phyloP scores from a whole-genome alignment of 2,329 filamentous ascomycete genomes.

The Phoma herbarum region DNA sequence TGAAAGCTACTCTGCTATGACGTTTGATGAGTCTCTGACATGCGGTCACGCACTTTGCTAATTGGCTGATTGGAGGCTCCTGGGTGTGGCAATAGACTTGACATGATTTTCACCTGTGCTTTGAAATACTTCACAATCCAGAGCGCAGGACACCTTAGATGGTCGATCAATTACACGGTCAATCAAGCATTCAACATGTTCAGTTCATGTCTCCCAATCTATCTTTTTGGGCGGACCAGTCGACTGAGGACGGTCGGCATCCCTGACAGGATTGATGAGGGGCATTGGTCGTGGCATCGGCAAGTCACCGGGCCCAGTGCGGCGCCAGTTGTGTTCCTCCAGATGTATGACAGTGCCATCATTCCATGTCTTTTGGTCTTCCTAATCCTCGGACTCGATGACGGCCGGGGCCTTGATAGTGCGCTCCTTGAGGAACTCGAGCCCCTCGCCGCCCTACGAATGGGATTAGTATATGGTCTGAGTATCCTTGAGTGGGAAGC shows the following conservation, averaged over 20 bases:
- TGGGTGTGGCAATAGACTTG: too few species aligned
- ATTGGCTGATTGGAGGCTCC: too few species aligned
- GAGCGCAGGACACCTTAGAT: background rate
- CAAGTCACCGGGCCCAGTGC: constrained; percentile 13
- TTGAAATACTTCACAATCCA: background rate
- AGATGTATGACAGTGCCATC: constrained; percentile 7
- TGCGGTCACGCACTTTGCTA: too few species aligned
- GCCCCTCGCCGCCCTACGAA: constrained; percentile 67
- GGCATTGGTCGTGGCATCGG: constrained; percentile 10
- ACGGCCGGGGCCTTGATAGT: constrained; percentile 71
- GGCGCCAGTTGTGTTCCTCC: constrained; percentile 15
- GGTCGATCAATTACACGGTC: background rate
- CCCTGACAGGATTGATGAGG: constrained; percentile 11
- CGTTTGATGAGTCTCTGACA: too few species aligned
- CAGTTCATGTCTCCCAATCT: background rate
- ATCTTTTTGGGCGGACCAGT: constrained; percentile 12
- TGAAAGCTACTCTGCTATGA: too few species aligned
- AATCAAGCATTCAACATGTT: background rate
- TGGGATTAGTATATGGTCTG: constrained; percentile 7
- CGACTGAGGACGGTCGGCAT: constrained; percentile 14
- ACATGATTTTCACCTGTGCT: too few species aligned
- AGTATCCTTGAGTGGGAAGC: background rate
- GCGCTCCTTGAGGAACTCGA: constrained; percentile 67
- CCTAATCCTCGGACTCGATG: constrained; percentile 66
- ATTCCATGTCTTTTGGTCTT: constrained; percentile 10